Conservation (phyloP, 2,329 filamentous ascomycete species). For the Cryphonectria radicalis region DNA sequence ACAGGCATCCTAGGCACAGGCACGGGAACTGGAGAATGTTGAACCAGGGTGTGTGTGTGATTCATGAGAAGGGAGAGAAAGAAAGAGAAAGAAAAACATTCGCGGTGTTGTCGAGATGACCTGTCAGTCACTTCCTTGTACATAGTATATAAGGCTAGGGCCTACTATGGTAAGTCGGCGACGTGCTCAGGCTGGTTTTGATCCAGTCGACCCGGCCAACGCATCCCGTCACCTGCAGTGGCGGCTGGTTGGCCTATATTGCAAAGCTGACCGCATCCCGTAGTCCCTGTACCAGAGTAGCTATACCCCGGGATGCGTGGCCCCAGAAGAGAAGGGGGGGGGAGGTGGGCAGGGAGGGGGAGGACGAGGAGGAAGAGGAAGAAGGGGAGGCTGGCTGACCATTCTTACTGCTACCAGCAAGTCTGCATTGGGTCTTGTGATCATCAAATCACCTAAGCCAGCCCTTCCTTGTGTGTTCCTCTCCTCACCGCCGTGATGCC, state of each 20-base stretch:
- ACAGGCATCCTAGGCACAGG: background rate
- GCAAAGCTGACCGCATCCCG: conserved; percentile 2
- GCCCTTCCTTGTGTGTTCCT: background rate
- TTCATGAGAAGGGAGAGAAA: background rate
- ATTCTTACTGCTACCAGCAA: background rate
- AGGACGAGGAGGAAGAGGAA: background rate
- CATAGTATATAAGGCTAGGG: background rate
- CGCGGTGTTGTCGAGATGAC: background rate
- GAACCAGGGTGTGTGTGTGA: background rate
- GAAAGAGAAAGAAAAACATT: background rate
- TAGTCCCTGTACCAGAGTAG: background rate
- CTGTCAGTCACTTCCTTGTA: background rate
- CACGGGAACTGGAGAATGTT: background rate
- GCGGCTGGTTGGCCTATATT: background rate
- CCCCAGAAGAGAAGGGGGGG: background rate
- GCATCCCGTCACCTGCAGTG: background rate
- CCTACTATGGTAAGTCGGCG: background rate
- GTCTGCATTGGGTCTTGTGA: conserved; percentile 1
- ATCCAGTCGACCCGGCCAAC: background rate
- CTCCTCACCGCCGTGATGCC: conserved; percentile 1
- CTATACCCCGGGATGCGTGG: background rate
- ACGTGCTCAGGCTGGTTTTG: background rate
- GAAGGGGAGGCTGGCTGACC: background rate
- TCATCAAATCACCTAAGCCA: background rate
- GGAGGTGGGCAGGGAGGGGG: background rate